Percentiles rank a stretch among this genome's conserved stretches.
Conservation (phyloP, 805 yeast genomes). For the Metschnikowia shivogae region DNA sequence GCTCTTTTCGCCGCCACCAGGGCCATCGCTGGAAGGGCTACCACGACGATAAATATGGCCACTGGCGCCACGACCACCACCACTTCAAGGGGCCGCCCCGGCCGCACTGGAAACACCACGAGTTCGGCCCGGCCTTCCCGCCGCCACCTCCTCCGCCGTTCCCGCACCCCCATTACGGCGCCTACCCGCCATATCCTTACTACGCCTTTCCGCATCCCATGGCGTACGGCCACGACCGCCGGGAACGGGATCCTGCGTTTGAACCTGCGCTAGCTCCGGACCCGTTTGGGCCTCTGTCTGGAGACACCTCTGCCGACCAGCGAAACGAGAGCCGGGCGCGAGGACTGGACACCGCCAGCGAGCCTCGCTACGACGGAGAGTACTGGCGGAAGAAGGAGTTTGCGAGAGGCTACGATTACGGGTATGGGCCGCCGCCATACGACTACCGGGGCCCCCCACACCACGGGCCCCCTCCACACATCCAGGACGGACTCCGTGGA, state of each 20-base stretch:
- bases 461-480: not conserved
- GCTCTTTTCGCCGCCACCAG: not conserved
- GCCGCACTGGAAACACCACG: not conserved
- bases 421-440: not conserved
- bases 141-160: constrained; percentile 13
- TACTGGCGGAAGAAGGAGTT: not conserved
- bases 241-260: not conserved
- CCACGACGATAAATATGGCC: not conserved
- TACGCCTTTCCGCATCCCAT: constrained; percentile 1
- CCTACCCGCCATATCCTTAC: constrained; percentile 5
- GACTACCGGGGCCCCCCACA: not conserved
- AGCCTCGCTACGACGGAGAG: not conserved
- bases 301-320: not conserved
- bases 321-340: no score
- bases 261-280: not conserved
- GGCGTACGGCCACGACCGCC: not conserved
- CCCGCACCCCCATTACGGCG: not conserved
- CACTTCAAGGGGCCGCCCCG: not conserved
- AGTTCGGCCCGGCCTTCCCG: constrained; percentile 4
- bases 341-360: not conserved
- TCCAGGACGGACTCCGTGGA: no score
- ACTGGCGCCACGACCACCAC: constrained; percentile 1
- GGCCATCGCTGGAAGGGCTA: not conserved
- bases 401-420: not conserved
- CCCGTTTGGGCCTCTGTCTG: not conserved